Conservation (phyloP, 805 yeast genomes). For the Candida nemodendra region DNA sequence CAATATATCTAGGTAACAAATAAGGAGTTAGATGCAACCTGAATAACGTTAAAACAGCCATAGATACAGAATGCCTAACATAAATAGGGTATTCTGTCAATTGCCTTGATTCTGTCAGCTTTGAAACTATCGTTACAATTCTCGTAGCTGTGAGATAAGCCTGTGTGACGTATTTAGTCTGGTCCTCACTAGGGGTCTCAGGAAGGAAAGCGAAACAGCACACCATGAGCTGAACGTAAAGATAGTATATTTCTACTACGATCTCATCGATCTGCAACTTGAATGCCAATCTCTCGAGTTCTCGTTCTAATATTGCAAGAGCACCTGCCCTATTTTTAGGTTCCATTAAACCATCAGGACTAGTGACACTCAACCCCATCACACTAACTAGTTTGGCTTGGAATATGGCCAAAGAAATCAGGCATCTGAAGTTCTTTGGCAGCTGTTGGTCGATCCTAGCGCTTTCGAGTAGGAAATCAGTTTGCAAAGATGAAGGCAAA, state of each 20-base stretch:
- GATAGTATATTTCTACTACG: slow-evolving; percentile 71
- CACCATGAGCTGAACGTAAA: slow-evolving; percentile 76
- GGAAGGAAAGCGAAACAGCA: slow-evolving; percentile 89
- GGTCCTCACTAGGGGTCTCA: slow-evolving; percentile 86
- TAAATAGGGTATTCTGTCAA: slow-evolving; percentile 84
- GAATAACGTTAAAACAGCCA: slow-evolving; percentile 75
- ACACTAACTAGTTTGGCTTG: slow-evolving; percentile 80
- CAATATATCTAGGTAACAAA: slow-evolving; percentile 70
- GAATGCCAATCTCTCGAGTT: slow-evolving; percentile 68
- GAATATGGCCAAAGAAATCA: slow-evolving; percentile 73
- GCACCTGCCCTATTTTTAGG: slow-evolving; percentile 81
- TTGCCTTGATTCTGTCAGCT: slow-evolving; percentile 62
- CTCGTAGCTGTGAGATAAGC: slow-evolving; percentile 82
- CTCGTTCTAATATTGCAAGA: slow-evolving; percentile 72
- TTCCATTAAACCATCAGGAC: slow-evolving; percentile 87
- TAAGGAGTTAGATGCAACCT: slow-evolving; percentile 78
- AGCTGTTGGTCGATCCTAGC: slow-evolving; percentile 66
- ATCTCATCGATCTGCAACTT: slow-evolving; percentile 65
- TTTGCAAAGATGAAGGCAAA: slow-evolving; percentile 79
- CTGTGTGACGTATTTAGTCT: slow-evolving; percentile 75
- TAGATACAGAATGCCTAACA: slow-evolving; percentile 81
- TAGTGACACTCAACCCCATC: slow-evolving; percentile 81
- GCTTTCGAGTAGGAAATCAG: slow-evolving; percentile 77
- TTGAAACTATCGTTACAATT: slow-evolving; percentile 73
- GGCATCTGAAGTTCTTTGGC: slow-evolving; percentile 69